Conservation (phyloP, 371 early-diverging fungal species). For the Rhizopus arrhizus region DNA sequence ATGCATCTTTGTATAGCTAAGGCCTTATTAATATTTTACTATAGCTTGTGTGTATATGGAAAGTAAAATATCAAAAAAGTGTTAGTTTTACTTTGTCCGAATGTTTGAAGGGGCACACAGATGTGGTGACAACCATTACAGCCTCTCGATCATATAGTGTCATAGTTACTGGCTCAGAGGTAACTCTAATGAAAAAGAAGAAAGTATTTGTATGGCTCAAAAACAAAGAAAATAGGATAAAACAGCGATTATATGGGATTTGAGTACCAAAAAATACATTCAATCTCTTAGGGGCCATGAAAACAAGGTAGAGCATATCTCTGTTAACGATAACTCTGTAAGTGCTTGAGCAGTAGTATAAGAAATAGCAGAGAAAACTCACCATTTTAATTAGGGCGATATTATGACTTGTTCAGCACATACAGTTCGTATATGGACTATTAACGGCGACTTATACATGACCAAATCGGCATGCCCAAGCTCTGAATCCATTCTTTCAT, state of each 20-base stretch:
- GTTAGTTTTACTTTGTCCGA: conserved; percentile 56
- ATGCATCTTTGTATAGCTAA: background rate
- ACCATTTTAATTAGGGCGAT: conserved; percentile 54
- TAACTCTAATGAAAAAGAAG: conserved; percentile 22
- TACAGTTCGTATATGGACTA: conserved; percentile 64
- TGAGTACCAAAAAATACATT: conserved; percentile 71
- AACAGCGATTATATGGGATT: conserved; percentile 75
- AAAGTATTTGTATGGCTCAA: background rate
- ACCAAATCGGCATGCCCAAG: conserved; percentile 58
- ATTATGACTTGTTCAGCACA: conserved; percentile 71
- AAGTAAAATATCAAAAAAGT: conserved; percentile 44
- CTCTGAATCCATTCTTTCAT: conserved; percentile 61
- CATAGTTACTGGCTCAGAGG: conserved; percentile 69
- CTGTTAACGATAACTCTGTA: conserved; percentile 65
- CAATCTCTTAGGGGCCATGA: conserved; percentile 64
- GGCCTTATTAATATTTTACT: background rate
- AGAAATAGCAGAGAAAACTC: background rate
- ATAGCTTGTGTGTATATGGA: conserved; percentile 74
- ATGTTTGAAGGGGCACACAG: conserved; percentile 70
- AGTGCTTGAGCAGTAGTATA: conserved; percentile 4
- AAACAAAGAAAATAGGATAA: conserved; percentile 52
- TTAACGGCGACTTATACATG: conserved; percentile 74
- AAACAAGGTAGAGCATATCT: conserved; percentile 56
- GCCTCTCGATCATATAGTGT: conserved; percentile 70
- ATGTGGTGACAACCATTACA: conserved; percentile 57